Base-by-base conservation (phyloP, 2,329 filamentous ascomycete species). In the Leptographium galeiforme region DNA sequence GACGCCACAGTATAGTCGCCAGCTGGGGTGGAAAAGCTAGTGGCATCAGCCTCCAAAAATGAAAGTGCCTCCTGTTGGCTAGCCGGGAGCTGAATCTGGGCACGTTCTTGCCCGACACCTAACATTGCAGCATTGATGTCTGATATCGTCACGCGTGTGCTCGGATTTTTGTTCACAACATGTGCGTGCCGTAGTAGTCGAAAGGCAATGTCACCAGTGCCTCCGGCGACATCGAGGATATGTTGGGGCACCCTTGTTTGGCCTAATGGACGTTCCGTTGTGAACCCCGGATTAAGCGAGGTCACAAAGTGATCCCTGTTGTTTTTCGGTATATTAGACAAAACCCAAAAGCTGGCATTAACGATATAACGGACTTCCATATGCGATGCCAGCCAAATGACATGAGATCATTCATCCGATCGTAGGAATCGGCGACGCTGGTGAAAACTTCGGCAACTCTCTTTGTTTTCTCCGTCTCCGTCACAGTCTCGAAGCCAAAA, bases 391-490 rank as follows among this genome's bases (percentile, higher is more conserved):
- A 90, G 53, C 93, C 93, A 48, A 98, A 80, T 8, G 93, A 97
- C 93, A 98, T 98, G 61, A 97, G 78, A 68, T 98, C 93, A 72
- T 98, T 98, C 93, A 98, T 98, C 57, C 84, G 85, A 69, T 98
- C 93, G 71, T 98, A 98, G 18, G 86, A 89, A 58, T 87, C 83
- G 60, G 93, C 93, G 43, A 98, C 93, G 60, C 86, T 96, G 68
- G 88, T 91, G 73, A 98, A 98, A 55, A 98, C 93, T 44, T 80
- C 82, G 56, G 86, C 86, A 43, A 96, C 90, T 76, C 72, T 68
- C 59, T 75, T 63, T 46, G 71, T 72, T 70, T 96, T 96, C 67
- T 93, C 76, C 11, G 81, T 75, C 66, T 94, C 87, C 16, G 85
- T 81, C 43, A 96, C 77, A 44, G 87, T 91, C 70, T 90, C 79